Evolutionary conservation across 176 grass and related monocot species (phyloP).

Genomic region (Puya raimondii): DNA sequence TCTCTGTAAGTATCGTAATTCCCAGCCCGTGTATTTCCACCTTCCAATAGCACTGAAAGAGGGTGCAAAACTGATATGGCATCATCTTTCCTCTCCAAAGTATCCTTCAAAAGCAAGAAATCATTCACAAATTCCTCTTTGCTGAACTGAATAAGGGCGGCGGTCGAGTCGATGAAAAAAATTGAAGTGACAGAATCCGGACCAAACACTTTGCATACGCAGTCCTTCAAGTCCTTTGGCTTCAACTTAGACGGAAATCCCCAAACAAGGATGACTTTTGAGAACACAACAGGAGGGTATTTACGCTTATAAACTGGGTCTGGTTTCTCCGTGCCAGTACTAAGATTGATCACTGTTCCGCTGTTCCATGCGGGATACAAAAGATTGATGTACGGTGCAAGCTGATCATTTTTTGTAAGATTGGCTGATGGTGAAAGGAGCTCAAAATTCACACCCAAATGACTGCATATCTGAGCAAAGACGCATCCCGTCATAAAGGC

Average conservation of each 20-base stretch:
- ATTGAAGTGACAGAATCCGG: conserved; percentile 36
- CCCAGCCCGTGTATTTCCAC: conserved; percentile 53
- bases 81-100: conserved; percentile 40
- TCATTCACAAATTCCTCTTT: conserved; percentile 56
- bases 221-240: conserved; percentile 62
- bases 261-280: conserved; percentile 68
- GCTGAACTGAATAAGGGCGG: conserved; percentile 71
- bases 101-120: conserved; percentile 70
- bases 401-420: conserved; percentile 45
- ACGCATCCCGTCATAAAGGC: conserved; percentile 97
- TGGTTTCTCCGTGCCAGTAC: conserved; percentile 57
- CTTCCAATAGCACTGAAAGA: conserved; percentile 67
- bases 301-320: conserved; percentile 48
- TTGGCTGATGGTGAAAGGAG: conserved; percentile 29
- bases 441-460: conserved; percentile 63
- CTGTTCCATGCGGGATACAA: conserved; percentile 71
- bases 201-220: conserved; percentile 71
- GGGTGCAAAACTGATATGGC: conserved; percentile 72
- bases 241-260: conserved; percentile 57
- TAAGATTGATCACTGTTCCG: conserved; percentile 69
- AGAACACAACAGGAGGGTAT: conserved; percentile 36
- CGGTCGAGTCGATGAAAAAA: conserved; percentile 64
- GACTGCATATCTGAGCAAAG: conserved; percentile 58
- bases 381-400: conserved; percentile 57
- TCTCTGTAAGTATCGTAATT: conserved; percentile 80